Conservation (phyloP, 106 monocot genomes). For the Gastrodia elata region DNA sequence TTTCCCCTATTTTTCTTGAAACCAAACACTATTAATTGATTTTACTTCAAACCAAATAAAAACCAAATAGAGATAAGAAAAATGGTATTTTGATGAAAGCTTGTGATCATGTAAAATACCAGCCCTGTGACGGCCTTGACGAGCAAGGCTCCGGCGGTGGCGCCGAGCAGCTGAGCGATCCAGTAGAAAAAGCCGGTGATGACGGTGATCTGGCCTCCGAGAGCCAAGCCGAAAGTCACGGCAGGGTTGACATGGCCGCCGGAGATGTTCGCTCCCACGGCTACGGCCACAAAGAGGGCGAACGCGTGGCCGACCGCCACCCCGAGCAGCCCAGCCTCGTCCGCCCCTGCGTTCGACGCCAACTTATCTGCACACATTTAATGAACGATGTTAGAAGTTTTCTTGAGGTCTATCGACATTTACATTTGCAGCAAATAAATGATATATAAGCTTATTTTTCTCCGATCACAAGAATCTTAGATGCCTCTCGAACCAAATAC, state of each 20-base stretch:
- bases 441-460: too few species aligned
- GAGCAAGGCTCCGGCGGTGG: conserved; percentile 52
- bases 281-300: conserved; percentile 61
- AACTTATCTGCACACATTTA: conserved; percentile 29
- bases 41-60: too few species aligned
- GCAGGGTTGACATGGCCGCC: conserved; percentile 80
- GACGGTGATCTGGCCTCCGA: conserved; percentile 64
- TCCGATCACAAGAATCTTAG: not conserved
- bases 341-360: conserved; percentile 40
- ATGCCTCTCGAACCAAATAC: not conserved
- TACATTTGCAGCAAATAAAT: too few species aligned
- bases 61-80: too few species aligned
- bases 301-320: conserved; percentile 51
- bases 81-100: too few species aligned
- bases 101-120: too few species aligned
- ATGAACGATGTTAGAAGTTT: not conserved
- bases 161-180: conserved; percentile 59
- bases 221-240: conserved; percentile 50
- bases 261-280: conserved; percentile 70
- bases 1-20: too few species aligned
- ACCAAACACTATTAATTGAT: too few species aligned
- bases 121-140: conserved; percentile 59
- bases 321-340: conserved; percentile 57
- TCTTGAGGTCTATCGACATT: too few species aligned
- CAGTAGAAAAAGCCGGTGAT: conserved; percentile 72